phyloP scores from a whole-genome alignment of 2,329 filamentous ascomycete genomes.

The Fusarium mundagurra region DNA sequence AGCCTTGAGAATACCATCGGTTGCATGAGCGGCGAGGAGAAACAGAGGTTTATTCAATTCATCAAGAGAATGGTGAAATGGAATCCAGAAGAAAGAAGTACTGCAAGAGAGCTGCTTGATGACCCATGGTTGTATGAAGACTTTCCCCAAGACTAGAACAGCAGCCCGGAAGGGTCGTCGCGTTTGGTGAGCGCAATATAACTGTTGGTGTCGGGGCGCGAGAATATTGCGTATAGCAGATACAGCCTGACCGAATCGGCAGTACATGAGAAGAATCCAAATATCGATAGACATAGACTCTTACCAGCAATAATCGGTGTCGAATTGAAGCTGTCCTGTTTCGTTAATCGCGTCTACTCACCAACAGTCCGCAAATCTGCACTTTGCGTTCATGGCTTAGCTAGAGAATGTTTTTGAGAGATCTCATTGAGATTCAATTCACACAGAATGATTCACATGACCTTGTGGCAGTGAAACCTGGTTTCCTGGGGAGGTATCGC shows the following conservation, averaged over 20 bases:
- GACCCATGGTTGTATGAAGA: constrained; percentile 42
- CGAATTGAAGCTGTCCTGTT: not conserved
- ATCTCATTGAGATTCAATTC: fast-evolving
- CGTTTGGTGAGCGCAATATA: not conserved
- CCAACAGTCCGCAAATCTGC: not conserved
- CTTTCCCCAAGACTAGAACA: not conserved
- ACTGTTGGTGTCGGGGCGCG: not conserved
- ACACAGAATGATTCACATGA: fast-evolving
- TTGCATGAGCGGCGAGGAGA: not conserved
- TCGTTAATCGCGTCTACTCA: not conserved
- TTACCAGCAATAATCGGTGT: not conserved
- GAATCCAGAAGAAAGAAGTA: constrained; percentile 44
- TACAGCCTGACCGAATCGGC: fast-evolving
- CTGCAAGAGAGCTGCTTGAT: constrained; percentile 43
- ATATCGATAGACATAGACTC: not conserved
- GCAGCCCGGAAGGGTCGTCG: not conserved
- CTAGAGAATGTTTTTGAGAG: not conserved
- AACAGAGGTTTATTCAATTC: constrained; percentile 43
- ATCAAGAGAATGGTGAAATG: constrained; percentile 44
- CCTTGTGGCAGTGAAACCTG: fast-evolving
- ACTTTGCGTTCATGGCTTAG: not conserved
- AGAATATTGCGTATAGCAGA: not conserved
- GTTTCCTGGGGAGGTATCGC: not conserved
- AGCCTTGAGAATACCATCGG: constrained; percentile 10
- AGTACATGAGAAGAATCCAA: fast-evolving